A percentile compares a stretch with the other conserved stretches of the same genome.
Evolutionary conservation across 768 basidiomycete species (phyloP).

Genomic region (Tylopilus cervinicoccineus): DNA sequence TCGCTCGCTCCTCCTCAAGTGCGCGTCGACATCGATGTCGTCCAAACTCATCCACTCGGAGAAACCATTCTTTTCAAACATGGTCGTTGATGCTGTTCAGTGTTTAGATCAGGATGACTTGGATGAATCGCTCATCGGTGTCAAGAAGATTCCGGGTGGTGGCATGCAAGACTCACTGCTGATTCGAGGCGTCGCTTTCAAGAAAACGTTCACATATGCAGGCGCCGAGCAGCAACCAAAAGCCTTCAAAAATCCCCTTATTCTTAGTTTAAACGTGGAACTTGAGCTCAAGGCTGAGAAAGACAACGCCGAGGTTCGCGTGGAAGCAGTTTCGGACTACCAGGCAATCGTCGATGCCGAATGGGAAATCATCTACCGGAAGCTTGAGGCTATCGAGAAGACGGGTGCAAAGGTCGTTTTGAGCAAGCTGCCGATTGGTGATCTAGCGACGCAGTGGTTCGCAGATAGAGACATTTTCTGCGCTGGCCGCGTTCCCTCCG

Average conservation of each 20-base stretch:
- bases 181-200: constrained; percentile 92
- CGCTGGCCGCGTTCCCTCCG: constrained; percentile 89
- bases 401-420: constrained; percentile 97
- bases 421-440: constrained; percentile 97
- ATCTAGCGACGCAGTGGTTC: constrained; percentile 98
- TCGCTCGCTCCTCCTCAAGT: constrained; percentile 91
- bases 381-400: constrained; percentile 91
- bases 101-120: constrained; percentile 90
- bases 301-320: constrained; percentile 97
- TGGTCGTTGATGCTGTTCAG: constrained; percentile 97
- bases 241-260: constrained; percentile 80
- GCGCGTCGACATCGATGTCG: constrained; percentile 99
- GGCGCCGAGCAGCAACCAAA: constrained; percentile 99
- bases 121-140: constrained; percentile 93
- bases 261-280: constrained; percentile 95
- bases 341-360: constrained; percentile 99
- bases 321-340: constrained; percentile 95
- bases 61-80: constrained; percentile 97
- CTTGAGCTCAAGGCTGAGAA: constrained; percentile 98
- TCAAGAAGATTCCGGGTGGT: constrained; percentile 97
- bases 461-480: constrained; percentile 99
- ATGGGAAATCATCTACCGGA: constrained; percentile 99
- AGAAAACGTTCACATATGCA: constrained; percentile 99
- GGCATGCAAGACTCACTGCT: constrained; percentile 95
- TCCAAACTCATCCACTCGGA: constrained; percentile 98